phyloP scores from a whole-genome alignment of 2,329 filamentous ascomycete species.

The Exophiala viscosa region DNA sequence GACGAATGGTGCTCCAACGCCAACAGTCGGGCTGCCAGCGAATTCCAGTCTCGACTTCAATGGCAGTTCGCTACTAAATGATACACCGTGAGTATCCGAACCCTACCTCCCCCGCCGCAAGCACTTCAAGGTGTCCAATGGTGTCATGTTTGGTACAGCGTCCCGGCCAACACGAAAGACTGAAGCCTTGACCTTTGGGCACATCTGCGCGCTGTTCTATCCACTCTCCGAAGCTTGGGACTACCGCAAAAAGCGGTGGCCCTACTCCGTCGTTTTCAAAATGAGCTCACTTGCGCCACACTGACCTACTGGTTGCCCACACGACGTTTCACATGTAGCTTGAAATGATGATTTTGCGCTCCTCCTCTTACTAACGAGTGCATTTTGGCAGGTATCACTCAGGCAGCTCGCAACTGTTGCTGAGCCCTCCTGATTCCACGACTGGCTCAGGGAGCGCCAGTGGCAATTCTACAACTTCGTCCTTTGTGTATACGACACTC shows the following conservation, averaged over 20 bases:
- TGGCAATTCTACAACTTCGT: conserved; percentile 50
- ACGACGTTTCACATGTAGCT: conserved; percentile 17
- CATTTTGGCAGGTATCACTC: conserved; percentile 22
- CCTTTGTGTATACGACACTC: conserved; percentile 43
- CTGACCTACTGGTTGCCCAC: conserved; percentile 25
- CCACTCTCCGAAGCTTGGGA: conserved; percentile 11
- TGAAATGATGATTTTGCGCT: conserved; percentile 2
- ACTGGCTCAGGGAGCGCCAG: conserved; percentile 53
- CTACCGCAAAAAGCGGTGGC: conserved; percentile 6
- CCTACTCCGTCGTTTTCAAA: conserved; percentile 19
- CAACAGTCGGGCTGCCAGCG: conserved; percentile 19
- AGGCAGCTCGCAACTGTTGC: conserved; percentile 43
- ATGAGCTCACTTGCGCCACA: conserved; percentile 20
- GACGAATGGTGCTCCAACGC: conserved; percentile 16
- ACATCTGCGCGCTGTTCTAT: conserved; percentile 5
- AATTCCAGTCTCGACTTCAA: conserved; percentile 23
- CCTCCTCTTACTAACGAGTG: conserved; percentile 17
- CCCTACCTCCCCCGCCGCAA: conserved; percentile 7
- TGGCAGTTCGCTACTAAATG: conserved; percentile 19
- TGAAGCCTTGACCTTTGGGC: conserved; percentile 17
- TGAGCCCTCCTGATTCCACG: conserved; percentile 51
- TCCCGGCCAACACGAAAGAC: conserved; percentile 1
- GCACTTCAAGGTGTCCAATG: conserved; percentile 9
- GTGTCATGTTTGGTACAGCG: background rate
- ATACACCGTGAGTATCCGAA: conserved; percentile 25